Evolutionary conservation across 176 grass and related monocot species (phyloP).

Genomic region (Tuctoria greenei): DNA sequence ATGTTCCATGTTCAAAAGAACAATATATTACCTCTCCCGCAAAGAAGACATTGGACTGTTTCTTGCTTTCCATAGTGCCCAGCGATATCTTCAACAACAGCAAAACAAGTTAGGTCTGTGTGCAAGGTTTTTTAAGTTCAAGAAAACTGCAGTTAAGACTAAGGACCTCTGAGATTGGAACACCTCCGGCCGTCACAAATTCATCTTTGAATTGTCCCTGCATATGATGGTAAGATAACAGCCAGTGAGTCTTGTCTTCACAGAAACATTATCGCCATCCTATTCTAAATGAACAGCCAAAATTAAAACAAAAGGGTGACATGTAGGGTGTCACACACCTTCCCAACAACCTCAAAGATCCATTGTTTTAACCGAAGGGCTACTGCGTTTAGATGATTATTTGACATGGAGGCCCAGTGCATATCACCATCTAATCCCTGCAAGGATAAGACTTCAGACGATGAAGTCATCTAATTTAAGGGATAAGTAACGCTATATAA

Average conservation of each 20-base stretch:
- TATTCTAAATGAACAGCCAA: background rate
- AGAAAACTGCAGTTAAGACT: slow-evolving; percentile 23
- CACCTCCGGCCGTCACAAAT: slow-evolving; percentile 93
- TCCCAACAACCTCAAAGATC: slow-evolving; percentile 67
- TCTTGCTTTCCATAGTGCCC: slow-evolving; percentile 91
- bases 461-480: slow-evolving; percentile 27
- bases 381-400: slow-evolving; percentile 61
- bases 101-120: slow-evolving; percentile 26
- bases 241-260: slow-evolving; percentile 3
- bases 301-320: background rate
- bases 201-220: slow-evolving; percentile 99
- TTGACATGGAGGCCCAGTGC: slow-evolving; percentile 77
- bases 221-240: slow-evolving; percentile 25
- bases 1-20: slow-evolving; percentile 25
- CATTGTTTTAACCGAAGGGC: slow-evolving; percentile 71
- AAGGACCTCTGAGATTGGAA: slow-evolving; percentile 83
- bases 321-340: slow-evolving; percentile 51
- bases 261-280: slow-evolving; percentile 2
- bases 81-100: slow-evolving; percentile 65
- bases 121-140: slow-evolving; percentile 8
- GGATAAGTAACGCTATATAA: slow-evolving; percentile 22
- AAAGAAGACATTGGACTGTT: slow-evolving; percentile 77
- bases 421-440: slow-evolving; percentile 80
- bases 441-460: slow-evolving; percentile 22
- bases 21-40: slow-evolving; percentile 77